phyloP scores from a whole-genome alignment of 768 basidiomycete species.

The Zangia roseola region DNA sequence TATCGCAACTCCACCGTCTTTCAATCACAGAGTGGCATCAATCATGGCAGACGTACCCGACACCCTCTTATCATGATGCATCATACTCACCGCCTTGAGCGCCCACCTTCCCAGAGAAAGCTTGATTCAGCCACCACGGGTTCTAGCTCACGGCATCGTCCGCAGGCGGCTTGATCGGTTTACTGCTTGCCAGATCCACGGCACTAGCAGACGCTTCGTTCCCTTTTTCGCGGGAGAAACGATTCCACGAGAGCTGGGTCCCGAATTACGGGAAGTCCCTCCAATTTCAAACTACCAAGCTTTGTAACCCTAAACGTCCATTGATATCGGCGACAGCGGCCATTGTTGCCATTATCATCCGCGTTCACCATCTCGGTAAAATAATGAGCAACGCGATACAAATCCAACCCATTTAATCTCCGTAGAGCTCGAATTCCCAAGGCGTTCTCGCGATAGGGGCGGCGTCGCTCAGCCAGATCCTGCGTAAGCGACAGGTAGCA shows the following conservation, averaged over 20 bases:
- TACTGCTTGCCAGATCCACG: constrained; percentile 18
- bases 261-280: constrained; percentile 16
- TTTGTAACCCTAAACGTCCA: constrained; percentile 15
- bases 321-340: constrained; percentile 18
- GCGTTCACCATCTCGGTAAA: constrained; percentile 7
- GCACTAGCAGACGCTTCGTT: constrained; percentile 20
- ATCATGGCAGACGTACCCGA: constrained; percentile 9
- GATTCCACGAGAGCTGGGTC: too few relatives aligned
- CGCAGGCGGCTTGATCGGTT: constrained; percentile 15
- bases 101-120: constrained; percentile 12
- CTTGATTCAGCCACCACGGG: constrained; percentile 2
- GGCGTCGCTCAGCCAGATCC: constrained; percentile 72
- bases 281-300: constrained; percentile 19
- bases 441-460: constrained; percentile 53
- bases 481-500: constrained; percentile 71
- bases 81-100: not conserved
- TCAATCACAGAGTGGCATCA: constrained; percentile 8
- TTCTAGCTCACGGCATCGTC: constrained; percentile 18
- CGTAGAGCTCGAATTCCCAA: constrained; percentile 78
- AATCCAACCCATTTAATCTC: constrained; percentile 23
- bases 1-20: not conserved
- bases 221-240: constrained; percentile 8
- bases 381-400: too few relatives aligned
- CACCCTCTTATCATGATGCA: constrained; percentile 10
- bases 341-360: constrained; percentile 5